phyloP scores from a whole-genome alignment of 2,329 filamentous ascomycete genomes.

The Diplodia seriata region DNA sequence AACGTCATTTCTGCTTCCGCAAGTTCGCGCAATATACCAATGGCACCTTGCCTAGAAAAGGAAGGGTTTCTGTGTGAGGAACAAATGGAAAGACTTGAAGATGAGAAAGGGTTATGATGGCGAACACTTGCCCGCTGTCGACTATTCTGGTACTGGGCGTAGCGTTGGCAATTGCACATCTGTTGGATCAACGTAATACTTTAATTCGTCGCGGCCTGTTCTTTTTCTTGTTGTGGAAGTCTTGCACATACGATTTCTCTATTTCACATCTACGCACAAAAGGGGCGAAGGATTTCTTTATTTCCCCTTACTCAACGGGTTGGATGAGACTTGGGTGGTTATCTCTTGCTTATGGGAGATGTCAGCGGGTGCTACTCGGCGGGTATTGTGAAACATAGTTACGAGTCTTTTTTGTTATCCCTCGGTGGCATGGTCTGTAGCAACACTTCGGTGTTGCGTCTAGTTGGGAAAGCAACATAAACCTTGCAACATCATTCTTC shows the following conservation, averaged over 20 bases:
- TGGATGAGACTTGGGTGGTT: slow-evolving; percentile 8
- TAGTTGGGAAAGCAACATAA: slow-evolving; percentile 21
- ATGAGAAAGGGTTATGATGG: neutral
- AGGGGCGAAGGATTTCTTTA: neutral
- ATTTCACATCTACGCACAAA: neutral
- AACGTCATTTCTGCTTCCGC: slow-evolving; percentile 18
- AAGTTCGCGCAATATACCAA: slow-evolving; percentile 28
- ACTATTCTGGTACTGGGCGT: slow-evolving; percentile 6
- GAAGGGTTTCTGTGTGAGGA: neutral
- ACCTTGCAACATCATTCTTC: neutral
- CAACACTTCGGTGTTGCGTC: neutral
- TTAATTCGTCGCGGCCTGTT: slow-evolving; percentile 21
- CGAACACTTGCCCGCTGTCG: neutral
- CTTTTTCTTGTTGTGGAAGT: slow-evolving; percentile 2
- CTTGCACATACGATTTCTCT: slow-evolving; percentile 19
- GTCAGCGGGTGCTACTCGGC: neutral
- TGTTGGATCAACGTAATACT: slow-evolving; percentile 8
- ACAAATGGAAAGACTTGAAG: neutral
- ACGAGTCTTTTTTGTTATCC: slow-evolving; percentile 14
- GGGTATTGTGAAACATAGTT: slow-evolving; percentile 10
- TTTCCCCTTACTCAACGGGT: neutral
- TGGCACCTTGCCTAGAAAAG: slow-evolving; percentile 14
- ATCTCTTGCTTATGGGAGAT: neutral
- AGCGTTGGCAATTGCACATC: slow-evolving; percentile 10
- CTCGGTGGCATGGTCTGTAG: slow-evolving; percentile 12